These are phyloP conservation scores for Colletotrichum costaricense DNA, from an alignment of 2,329 filamentous ascomycete species.

Conservation along the genomic window DNA sequence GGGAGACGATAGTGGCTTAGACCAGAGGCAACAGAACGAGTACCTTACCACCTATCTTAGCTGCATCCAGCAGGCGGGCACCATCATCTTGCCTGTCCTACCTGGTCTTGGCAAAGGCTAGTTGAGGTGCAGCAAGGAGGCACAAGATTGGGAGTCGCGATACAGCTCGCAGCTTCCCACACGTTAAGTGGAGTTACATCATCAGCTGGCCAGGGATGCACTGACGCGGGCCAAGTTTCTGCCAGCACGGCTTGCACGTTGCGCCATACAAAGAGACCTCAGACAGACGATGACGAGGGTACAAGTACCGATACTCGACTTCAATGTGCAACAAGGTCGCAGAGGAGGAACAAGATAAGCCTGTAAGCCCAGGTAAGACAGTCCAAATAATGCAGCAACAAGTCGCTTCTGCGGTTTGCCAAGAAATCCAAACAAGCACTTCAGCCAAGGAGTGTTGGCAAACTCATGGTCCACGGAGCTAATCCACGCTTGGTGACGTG, in stretches of 20 bases:
- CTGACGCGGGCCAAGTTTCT: conserved; percentile 36
- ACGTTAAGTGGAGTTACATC: conserved; percentile 29
- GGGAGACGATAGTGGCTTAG: conserved; percentile 28
- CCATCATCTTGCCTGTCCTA: not conserved
- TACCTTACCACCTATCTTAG: not conserved
- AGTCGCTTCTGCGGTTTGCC: conserved; percentile 5
- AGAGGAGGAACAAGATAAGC: not conserved
- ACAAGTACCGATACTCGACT: not conserved
- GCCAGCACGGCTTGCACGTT: not conserved
- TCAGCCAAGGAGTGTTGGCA: conserved; percentile 17
- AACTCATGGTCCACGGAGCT: conserved; percentile 12
- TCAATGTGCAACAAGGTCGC: not conserved
- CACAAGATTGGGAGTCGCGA: conserved; percentile 18
- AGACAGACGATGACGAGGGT: not conserved
- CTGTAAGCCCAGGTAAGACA: not conserved
- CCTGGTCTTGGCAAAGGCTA: conserved; percentile 24
- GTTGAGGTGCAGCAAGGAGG: not conserved
- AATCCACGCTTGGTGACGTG: conserved; percentile 32
- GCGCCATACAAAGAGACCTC: not conserved
- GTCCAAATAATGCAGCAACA: not conserved
- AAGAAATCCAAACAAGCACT: conserved; percentile 27
- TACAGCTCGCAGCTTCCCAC: conserved; percentile 3
- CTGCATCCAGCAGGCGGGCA: not conserved
- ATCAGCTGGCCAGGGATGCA: conserved; percentile 26
- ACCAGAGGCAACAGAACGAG: not conserved